Conservation (phyloP, 306 rosid species). For the Lotus japonicus region DNA sequence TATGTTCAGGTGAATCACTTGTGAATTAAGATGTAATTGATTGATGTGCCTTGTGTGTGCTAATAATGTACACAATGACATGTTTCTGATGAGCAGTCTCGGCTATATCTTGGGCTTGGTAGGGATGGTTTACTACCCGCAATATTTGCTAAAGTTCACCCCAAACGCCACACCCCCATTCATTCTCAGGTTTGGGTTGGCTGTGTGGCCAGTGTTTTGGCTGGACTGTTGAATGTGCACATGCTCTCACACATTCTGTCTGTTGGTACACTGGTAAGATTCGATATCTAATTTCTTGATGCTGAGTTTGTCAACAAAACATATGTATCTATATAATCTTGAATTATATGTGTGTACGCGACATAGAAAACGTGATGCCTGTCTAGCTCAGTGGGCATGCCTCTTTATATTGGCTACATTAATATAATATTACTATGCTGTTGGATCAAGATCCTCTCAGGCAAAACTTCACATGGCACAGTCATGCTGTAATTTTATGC, state of each 20-base stretch:
- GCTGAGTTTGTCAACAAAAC: slow-evolving; percentile 9
- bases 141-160: slow-evolving; percentile 66
- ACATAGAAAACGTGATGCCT: background rate
- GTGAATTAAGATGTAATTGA: slow-evolving; percentile 20
- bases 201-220: slow-evolving; percentile 65
- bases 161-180: slow-evolving; percentile 74
- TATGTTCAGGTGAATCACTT: slow-evolving; percentile 80
- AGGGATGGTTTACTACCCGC: slow-evolving; percentile 92
- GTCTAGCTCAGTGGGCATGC: background rate
- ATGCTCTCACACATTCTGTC: slow-evolving; percentile 88
- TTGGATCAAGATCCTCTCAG: too few relatives aligned
- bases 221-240: slow-evolving; percentile 75
- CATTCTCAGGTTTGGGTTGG: slow-evolving; percentile 96
- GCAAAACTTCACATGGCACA: too few relatives aligned
- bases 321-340: slow-evolving; percentile 1
- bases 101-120: slow-evolving; percentile 96
- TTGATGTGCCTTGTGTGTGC: slow-evolving; percentile 28
- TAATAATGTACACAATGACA: slow-evolving; percentile 16
- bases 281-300: slow-evolving; percentile 10
- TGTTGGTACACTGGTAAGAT: slow-evolving; percentile 90
- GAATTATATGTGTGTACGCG: background rate
- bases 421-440: background rate
- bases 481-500: too few relatives aligned
- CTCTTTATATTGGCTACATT: background rate
- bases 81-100: slow-evolving; percentile 68